Percentiles rank a stretch among this genome's conserved stretches.
phyloP scores from a whole-genome alignment of 306 rosid species.

The Malus sieversii region DNA sequence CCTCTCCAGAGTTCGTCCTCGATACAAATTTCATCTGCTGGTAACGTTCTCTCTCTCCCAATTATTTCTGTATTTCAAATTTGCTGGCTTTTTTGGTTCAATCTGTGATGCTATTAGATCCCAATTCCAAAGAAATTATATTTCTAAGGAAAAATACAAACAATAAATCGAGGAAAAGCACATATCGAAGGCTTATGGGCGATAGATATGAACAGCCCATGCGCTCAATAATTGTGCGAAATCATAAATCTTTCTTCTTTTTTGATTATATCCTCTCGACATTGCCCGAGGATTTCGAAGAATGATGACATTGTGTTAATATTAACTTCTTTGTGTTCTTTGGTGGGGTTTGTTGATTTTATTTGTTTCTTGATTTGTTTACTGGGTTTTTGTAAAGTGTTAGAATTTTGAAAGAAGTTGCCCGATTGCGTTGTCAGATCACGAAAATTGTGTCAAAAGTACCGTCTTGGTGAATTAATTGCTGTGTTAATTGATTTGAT shows the following conservation, averaged over 20 bases:
- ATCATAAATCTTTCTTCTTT: conserved; percentile 24
- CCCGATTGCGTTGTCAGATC: neutral
- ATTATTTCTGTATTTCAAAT: neutral
- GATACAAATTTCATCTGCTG: neutral
- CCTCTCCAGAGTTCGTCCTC: neutral
- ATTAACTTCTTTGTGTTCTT: neutral
- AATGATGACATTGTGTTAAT: conserved; percentile 37
- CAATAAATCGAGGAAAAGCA: conserved; percentile 17
- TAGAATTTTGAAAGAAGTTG: neutral
- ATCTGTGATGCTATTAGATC: neutral
- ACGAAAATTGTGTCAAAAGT: neutral
- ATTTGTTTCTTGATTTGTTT: neutral
- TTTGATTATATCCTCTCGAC: conserved; percentile 21
- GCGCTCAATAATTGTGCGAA: conserved; percentile 72
- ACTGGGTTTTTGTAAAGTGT: neutral
- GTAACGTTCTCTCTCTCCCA: neutral
- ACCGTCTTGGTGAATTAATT: neutral
- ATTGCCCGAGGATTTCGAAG: conserved; percentile 29
- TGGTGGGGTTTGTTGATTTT: neutral
- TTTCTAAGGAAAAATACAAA: neutral
- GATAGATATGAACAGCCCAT: conserved; percentile 17
- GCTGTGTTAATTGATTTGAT: neutral
- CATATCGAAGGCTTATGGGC: conserved; percentile 78
- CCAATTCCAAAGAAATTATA: neutral
- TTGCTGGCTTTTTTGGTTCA: neutral